These are phyloP conservation scores for Nidularia sp. DNA, from an alignment of 768 basidiomycete species.

Conservation along the genomic window DNA sequence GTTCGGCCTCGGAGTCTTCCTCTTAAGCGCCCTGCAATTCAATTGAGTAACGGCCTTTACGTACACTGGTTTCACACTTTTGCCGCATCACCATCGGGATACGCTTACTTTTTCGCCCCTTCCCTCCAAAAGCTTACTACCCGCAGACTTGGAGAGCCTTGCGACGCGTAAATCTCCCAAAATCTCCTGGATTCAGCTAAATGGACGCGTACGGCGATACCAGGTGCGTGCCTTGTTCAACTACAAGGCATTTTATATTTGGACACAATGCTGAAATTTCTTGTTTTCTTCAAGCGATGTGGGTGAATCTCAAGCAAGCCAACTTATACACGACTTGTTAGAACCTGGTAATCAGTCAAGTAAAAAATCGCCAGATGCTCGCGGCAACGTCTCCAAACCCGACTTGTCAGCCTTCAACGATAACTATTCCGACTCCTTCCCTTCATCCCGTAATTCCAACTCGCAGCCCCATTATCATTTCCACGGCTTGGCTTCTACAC, in stretches of 20 bases:
- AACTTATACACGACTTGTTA: slow-evolving; percentile 45
- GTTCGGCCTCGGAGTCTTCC: no score
- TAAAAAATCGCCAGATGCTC: slow-evolving; percentile 11
- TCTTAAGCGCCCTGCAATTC: no score
- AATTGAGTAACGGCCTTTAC: no score
- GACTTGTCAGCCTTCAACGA: slow-evolving; percentile 24
- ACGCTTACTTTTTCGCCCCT: no score
- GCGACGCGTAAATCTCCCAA: no score
- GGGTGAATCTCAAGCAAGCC: slow-evolving; percentile 50
- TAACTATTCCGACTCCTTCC: slow-evolving; percentile 36
- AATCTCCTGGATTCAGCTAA: no score
- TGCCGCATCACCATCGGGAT: no score
- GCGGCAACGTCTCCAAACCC: slow-evolving; percentile 8
- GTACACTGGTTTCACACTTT: no score
- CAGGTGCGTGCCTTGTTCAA: slow-evolving; percentile 27
- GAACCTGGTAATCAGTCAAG: slow-evolving; percentile 14
- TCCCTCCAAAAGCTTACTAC: no score
- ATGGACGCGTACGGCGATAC: slow-evolving; percentile 33
- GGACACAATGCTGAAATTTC: background rate
- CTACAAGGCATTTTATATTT: slow-evolving; percentile 2
- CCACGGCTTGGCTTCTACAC: slow-evolving; percentile 51
- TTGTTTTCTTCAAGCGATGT: slow-evolving; percentile 27
- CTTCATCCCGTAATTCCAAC: slow-evolving; percentile 26
- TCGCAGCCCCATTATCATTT: slow-evolving; percentile 49
- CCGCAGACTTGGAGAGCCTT: no score